phyloP scores from a whole-genome alignment of 805 yeast species.

The Starmerella powellii region DNA sequence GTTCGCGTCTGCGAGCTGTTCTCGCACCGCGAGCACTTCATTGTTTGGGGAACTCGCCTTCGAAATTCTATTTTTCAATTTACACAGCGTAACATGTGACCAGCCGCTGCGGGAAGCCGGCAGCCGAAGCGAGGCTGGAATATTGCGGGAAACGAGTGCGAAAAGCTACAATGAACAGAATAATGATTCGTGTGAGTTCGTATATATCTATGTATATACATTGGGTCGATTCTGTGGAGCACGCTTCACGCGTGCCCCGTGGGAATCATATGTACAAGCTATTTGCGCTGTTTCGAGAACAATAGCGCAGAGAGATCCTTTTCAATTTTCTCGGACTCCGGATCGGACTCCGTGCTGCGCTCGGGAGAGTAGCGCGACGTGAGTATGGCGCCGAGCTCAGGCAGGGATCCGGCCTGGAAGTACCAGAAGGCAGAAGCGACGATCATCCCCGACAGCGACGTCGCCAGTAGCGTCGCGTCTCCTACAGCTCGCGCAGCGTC shows the following conservation, averaged over 20 bases:
- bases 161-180: too few species aligned
- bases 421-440: conserved; percentile 71
- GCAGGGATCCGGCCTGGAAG: conserved; percentile 40
- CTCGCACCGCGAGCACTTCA: conserved; percentile 18
- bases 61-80: background rate
- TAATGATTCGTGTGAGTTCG: too few species aligned
- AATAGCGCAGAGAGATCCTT: background rate
- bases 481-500: conserved; percentile 81
- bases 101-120: too few species aligned
- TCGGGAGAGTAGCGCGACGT: conserved; percentile 5
- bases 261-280: too few species aligned
- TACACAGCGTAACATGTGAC: background rate
- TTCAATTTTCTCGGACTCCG: conserved; percentile 5
- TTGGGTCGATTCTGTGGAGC: too few species aligned
- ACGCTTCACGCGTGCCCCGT: too few species aligned
- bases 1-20: conserved; percentile 2
- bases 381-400: conserved; percentile 14
- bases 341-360: conserved; percentile 1
- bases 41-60: background rate
- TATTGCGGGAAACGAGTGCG: too few species aligned
- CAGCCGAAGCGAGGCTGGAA: too few species aligned
- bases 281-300: background rate
- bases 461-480: conserved; percentile 65
- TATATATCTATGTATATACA: too few species aligned
- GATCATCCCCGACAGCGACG: conserved; percentile 58